Evolutionary conservation across 371 early-diverging fungal genomes (phyloP).

Genomic region (Apophysomyces trapeziformis): DNA sequence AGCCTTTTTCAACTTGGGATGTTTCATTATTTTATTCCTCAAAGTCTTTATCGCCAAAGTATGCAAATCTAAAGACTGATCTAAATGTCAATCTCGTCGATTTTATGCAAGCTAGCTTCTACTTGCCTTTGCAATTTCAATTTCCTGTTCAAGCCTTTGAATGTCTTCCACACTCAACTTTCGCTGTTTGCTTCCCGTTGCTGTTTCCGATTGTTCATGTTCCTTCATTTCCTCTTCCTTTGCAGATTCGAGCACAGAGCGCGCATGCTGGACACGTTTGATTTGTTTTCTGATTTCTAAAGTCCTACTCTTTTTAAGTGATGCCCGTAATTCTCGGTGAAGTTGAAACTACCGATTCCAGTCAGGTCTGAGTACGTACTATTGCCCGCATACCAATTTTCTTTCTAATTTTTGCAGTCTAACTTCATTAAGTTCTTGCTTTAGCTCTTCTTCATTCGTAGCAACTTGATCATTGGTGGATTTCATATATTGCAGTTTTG

Average conservation of each 20-base stretch:
- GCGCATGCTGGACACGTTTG: constrained; percentile 35
- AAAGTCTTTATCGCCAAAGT: constrained; percentile 35
- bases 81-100: neutral
- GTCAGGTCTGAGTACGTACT: neutral
- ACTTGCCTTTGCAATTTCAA: constrained; percentile 40
- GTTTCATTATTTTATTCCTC: constrained; percentile 34
- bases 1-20: constrained; percentile 29
- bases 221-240: neutral
- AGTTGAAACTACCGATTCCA: constrained; percentile 36
- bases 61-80: constrained; percentile 43
- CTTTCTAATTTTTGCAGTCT: constrained; percentile 1
- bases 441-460: neutral
- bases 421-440: neutral
- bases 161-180: constrained; percentile 26
- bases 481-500: neutral
- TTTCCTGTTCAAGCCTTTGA: constrained; percentile 35
- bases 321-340: constrained; percentile 32
- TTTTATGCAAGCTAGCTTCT: neutral
- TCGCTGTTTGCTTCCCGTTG: constrained; percentile 16
- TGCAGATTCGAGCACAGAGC: constrained; percentile 22
- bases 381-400: neutral
- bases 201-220: neutral
- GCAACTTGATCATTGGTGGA: neutral
- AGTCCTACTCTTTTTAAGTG: constrained; percentile 40
- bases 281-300: constrained; percentile 41